Base-by-base conservation (phyloP, 345 rosid species). In the Eucalyptus pauciflora region DNA sequence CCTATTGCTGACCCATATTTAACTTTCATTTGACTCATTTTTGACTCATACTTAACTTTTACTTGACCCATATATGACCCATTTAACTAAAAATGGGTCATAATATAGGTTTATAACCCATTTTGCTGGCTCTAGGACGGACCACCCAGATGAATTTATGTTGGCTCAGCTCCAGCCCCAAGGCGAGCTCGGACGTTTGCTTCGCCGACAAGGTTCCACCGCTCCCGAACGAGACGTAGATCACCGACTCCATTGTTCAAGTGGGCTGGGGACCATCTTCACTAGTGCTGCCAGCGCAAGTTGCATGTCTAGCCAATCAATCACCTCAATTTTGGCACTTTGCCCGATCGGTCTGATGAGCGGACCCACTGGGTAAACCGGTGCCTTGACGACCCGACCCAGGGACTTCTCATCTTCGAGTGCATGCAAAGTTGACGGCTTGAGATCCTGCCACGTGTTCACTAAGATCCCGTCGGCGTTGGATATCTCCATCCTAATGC, bases 181-280 rank as follows among this genome's bases (percentile, higher is more conserved):
- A 92, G 1, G 94, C 94, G 24, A 94, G 85, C 88, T 94, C 92
- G 9, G 31, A 33, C 33, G 86, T 86, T 69, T 94, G 93, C 49
- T 90, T 60, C 6, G 64, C 48, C 16, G 96, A 89, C 4, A 94
- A 87, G 11, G 96, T 93, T 5, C 97, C 98, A 0, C 97, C 96
- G 43, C 98, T 95, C 29, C 99, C 99, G 71, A 95, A 94, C 4
- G 96, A 95, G 27, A 96, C 91, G 41, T 91, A 95, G 14, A 96
- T 52, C 46, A 94, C 96, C n/a, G 97, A 95, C 48, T 92, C 92
- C 14, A 12, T 6, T 2, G 95, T n/a, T n/a, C n/a, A n/a, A n/a
- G n/a, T n/a, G n/a, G n/a, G n/a, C n/a, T n/a, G n/a, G n/a, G n/a
- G n/a, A n/a, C n/a, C n/a, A n/a, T n/a, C n/a, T n/a, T n/a, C n/a